Percentiles rank a stretch among this genome's conserved stretches.
Conservation (phyloP, 495 filamentous ascomycete genomes). For the Rhypophila decipiens region DNA sequence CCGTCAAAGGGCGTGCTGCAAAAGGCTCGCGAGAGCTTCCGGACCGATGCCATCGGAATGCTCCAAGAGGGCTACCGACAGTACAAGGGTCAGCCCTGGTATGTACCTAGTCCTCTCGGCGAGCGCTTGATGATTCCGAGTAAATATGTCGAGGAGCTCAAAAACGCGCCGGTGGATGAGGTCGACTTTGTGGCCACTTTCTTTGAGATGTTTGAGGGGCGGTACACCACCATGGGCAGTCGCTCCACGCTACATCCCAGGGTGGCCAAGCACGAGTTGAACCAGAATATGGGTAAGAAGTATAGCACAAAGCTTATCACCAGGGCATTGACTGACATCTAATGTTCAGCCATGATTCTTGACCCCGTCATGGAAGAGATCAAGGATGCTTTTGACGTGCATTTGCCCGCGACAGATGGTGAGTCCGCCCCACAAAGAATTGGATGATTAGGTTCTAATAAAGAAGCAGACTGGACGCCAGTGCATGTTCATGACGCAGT, state of each 20-base stretch:
- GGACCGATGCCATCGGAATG: neutral
- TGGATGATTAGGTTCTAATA: neutral
- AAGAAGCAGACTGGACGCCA: neutral
- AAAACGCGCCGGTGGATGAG: neutral
- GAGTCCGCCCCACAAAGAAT: neutral
- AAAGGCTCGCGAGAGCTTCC: neutral
- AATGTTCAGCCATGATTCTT: neutral
- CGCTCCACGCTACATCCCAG: neutral
- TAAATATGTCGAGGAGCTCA: constrained; percentile 1
- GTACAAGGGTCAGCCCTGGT: neutral
- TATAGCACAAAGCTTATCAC: neutral
- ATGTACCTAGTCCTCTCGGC: neutral
- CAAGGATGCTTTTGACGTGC: neutral
- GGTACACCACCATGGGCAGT: neutral
- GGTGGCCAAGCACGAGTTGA: neutral
- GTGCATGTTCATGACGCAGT: constrained; percentile 13
- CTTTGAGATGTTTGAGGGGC: neutral
- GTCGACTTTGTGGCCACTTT: neutral
- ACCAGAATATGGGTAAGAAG: neutral
- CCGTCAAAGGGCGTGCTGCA: neutral
- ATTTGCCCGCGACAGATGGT: neutral
- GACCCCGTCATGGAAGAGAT: neutral
- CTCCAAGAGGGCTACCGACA: neutral
- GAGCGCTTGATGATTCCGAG: neutral
- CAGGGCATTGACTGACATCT: neutral